Base-by-base conservation (phyloP, 2,329 filamentous ascomycete genomes). In the Pezicula rhizophila region DNA sequence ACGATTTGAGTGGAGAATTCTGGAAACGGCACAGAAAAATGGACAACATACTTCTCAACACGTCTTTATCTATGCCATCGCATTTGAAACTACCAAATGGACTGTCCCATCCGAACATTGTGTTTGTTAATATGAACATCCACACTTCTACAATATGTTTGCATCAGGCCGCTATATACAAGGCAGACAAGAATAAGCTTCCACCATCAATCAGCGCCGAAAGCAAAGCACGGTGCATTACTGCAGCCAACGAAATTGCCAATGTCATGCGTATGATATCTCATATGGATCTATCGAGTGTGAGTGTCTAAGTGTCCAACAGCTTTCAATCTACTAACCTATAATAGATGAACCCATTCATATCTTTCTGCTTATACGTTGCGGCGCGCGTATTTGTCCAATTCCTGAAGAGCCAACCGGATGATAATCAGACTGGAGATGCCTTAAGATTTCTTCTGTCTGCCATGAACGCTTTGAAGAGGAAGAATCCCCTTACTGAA, bases 141-240 rank as follows among this genome's bases (percentile, higher is more conserved):
- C 91, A 97, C 65, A 96, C 93, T 0, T 95, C 91, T 1, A 90
- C 89, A 1, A 97, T 99, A 47, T 97, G 92, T 66, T 73, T 99
- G n/a, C 93, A 99, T 62, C 93, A 99, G 70, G 93, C 92, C 2
- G 93, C 93, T 23, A 97, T 99, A 17, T 96, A 92, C 76, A 97
- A 96, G 65, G 90, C 91, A 0, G 92, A 97, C 60, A 93, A 90
- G 69, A 86, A 96, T 66, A 80, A 82, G 46, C 72, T 96, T 52
- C 84, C 89, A 1, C 72, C 78, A 1, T 84, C 85, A 15, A 84
- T 96, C 42, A 84, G 87, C 54, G 82, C 87, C 1, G 92, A 97
- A 64, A 96, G 91, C 66, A 96, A 96, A 66, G 81, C 93, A 12
- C 80, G 93, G 52, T 97, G 93, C 60, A 89, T 97, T 51, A 90